These are phyloP conservation scores for Gossypium lobatum DNA, from an alignment of 441 rosid genomes.

Conservation along the genomic window DNA sequence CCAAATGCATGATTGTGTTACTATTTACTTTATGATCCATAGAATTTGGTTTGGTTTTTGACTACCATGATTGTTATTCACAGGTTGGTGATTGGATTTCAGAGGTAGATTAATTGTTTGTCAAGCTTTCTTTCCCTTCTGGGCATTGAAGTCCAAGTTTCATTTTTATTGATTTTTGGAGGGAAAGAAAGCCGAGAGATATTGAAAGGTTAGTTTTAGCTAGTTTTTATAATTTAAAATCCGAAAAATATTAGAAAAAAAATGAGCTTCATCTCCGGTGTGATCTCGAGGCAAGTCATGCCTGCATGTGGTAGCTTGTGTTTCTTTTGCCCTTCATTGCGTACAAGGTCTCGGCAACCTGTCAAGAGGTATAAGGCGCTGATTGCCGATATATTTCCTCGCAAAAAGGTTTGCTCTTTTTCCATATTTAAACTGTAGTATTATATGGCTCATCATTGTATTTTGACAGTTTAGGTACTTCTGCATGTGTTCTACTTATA, in stretches of 20 bases:
- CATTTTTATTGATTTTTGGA: conserved; percentile 31
- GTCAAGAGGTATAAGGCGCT: conserved; percentile 98
- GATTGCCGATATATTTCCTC: conserved; percentile 23
- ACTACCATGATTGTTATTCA: conserved; percentile 15
- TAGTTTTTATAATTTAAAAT: neutral
- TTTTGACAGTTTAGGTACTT: neutral
- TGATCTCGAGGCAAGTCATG: conserved; percentile 79
- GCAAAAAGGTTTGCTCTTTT: neutral
- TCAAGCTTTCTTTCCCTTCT: conserved; percentile 50
- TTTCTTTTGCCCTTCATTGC: conserved; percentile 80
- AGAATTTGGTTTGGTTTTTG: conserved; percentile 9
- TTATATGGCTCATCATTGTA: neutral
- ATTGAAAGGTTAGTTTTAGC: neutral
- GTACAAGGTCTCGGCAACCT: conserved; percentile 95
- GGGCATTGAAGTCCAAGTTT: conserved; percentile 34
- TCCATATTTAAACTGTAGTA: neutral
- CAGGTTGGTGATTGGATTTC: conserved; percentile 34
- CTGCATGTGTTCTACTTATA: neutral
- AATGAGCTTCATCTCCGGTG: conserved; percentile 72
- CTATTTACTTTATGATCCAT: neutral
- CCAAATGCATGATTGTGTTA: neutral
- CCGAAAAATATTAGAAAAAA: conserved; percentile 4
- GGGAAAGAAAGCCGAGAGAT: conserved; percentile 39
- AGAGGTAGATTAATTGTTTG: conserved; percentile 19
- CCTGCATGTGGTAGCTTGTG: conserved; percentile 94